Evolutionary conservation across 1,284 basidiomycete species (phyloP), one percentile per base, ranked within the genome.

Genomic region (Cutaneotrichosporon cavernicola): DNA sequence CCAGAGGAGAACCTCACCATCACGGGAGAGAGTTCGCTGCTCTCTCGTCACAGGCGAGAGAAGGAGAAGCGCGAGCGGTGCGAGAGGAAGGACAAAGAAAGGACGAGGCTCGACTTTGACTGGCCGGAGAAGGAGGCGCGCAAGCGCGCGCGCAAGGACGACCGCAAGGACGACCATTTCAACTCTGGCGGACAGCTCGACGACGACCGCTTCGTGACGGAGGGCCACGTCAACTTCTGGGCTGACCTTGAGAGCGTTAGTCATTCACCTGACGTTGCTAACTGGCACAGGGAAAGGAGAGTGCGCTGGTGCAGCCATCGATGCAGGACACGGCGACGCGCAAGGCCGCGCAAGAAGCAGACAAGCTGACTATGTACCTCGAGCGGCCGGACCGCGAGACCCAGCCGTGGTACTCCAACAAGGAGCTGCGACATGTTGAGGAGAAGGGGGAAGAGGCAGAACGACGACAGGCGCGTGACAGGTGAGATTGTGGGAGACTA

Each of bases 361-460:
- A 80, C 58, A 73, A 76, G 31, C 74, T 78, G 47, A 82, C 81
- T 1, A 77, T 81, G 74, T 82, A 80, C 67, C 76, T 82, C 51
- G 65, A 70, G 40, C 72, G 81, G 40, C 79, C 81, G 0, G 78
- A 79, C 11, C 69, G 75, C 26, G 81, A 82, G 69, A 80, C 78
- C 4, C 78, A 78, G 63, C 80, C 81, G 5, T 82, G 81, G 81
- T 82, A 81, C 60, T 71, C 75, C 3, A 77, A 81, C 65, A 66
- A 66, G 16, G 74, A 78, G 8, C 65, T 82, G 38, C 72, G 72
- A 59, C 70, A 73, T 13, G 70, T 72, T 22, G 79, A 81, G 36
- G 79, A 82, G 38, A 72, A 68, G 9, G 77, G 76, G 3, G 77
- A 80, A 40, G 72, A 77, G 38, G 76, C 76, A 0, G 70, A 74